Evolutionary conservation across 176 grass and related monocot species (phyloP).

Genomic region (Zoysia japonica): DNA sequence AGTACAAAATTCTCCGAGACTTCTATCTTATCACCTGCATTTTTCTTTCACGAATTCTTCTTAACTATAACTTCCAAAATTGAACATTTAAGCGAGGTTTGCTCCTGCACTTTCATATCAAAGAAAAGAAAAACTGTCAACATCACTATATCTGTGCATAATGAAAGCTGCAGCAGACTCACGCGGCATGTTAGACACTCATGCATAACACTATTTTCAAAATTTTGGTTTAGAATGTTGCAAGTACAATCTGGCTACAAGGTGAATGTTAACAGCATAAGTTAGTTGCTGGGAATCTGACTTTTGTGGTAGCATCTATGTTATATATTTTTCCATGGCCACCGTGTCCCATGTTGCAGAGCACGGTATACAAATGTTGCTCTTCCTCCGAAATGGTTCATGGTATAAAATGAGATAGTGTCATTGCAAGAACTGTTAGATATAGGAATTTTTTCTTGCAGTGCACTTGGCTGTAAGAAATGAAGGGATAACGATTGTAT

Average conservation of each 20-base stretch:
- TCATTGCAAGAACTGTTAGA: neutral
- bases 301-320: neutral
- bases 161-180: neutral
- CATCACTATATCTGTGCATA: neutral
- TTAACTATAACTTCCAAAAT: neutral
- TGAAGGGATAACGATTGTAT: neutral
- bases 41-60: neutral
- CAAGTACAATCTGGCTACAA: neutral
- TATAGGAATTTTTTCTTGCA: neutral
- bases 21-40: neutral
- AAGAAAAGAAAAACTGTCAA: neutral
- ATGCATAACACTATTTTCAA: neutral
- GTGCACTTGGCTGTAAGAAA: neutral
- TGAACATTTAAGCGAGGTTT: neutral
- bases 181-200: neutral
- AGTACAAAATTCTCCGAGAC: neutral
- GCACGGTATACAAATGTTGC: neutral
- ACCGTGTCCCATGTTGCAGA: slow-evolving; percentile 8
- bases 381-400: neutral
- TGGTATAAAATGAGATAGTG: neutral
- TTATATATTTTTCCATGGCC: neutral
- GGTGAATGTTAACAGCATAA: neutral
- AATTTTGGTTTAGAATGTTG: neutral
- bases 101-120: neutral
- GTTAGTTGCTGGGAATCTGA: neutral